phyloP scores from a whole-genome alignment of 352 stramenopile species.

The Peronospora destructor region DNA sequence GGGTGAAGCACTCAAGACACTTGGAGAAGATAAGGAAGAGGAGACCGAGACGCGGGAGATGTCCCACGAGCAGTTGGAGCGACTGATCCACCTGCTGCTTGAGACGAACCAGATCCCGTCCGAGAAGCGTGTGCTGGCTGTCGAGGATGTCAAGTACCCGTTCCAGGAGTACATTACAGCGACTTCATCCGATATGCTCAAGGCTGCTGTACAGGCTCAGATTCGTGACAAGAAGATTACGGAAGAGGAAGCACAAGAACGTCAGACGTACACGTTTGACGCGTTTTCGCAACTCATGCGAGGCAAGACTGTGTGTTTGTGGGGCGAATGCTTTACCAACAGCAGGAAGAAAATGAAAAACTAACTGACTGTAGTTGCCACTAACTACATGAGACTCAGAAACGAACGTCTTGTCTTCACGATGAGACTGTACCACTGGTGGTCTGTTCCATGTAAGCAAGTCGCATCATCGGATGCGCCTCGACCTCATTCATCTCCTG shows the following conservation, averaged over 20 bases:
- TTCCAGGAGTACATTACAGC: constrained; percentile 69
- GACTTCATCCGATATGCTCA: constrained; percentile 33
- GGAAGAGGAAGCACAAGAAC: constrained; percentile 43
- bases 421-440: neutral
- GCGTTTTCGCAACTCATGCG: constrained; percentile 73
- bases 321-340: constrained; percentile 81
- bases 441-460: constrained; percentile 41
- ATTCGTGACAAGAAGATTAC: constrained; percentile 46
- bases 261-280: constrained; percentile 62
- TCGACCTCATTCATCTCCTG: constrained; percentile 74
- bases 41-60: constrained; percentile 42
- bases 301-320: constrained; percentile 74
- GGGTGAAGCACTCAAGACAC: constrained; percentile 11
- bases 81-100: constrained; percentile 55
- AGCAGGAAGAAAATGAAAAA: constrained; percentile 83
- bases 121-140: constrained; percentile 70
- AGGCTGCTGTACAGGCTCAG: constrained; percentile 32
- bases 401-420: neutral
- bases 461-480: constrained; percentile 68
- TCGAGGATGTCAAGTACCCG: constrained; percentile 63
- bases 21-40: constrained; percentile 9
- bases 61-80: constrained; percentile 49
- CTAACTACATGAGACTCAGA: neutral
- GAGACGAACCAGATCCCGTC: constrained; percentile 80
- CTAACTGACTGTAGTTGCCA: constrained; percentile 21